These are phyloP conservation scores for Candida nemodendra DNA, from an alignment of 805 yeast species.

Conservation along the genomic window DNA sequence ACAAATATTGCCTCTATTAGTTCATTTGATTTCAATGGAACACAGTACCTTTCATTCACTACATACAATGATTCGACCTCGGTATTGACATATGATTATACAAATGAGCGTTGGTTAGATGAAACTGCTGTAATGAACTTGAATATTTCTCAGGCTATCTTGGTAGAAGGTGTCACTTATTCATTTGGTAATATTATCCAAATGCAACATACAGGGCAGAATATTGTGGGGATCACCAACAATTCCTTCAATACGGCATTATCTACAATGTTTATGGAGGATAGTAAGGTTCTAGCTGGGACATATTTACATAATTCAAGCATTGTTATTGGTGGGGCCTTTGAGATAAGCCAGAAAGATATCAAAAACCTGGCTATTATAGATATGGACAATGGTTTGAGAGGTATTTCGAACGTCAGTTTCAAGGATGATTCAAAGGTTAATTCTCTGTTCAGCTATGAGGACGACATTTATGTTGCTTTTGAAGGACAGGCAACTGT, in stretches of 20 bases:
- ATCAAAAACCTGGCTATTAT: conserved; percentile 24
- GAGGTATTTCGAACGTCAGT: conserved; percentile 14
- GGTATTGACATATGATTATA: conserved; percentile 40
- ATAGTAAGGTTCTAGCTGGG: conserved; percentile 32
- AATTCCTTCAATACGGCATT: conserved; percentile 1
- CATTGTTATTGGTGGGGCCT: conserved; percentile 61
- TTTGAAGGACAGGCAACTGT: conserved; percentile 36
- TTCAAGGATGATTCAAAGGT: conserved; percentile 25
- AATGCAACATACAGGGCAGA: conserved; percentile 19
- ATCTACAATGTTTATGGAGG: conserved; percentile 1
- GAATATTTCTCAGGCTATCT: conserved; percentile 30
- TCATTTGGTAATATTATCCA: conserved; percentile 23
- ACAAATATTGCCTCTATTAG: conserved; percentile 20
- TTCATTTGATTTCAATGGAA: conserved; percentile 33
- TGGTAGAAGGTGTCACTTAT: conserved; percentile 11
- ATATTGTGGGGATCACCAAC: conserved; percentile 13
- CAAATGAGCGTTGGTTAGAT: conserved; percentile 36
- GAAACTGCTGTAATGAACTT: conserved; percentile 29
- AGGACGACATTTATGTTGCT: conserved; percentile 45
- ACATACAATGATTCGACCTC: conserved; percentile 21
- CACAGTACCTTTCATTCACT: conserved; percentile 43
- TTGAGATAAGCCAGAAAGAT: conserved; percentile 31
- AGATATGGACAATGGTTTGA: conserved; percentile 3
- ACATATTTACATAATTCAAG: conserved; percentile 47
- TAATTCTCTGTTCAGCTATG: conserved; percentile 34